Conservation (phyloP, 768 basidiomycete species). For the Astraeus odoratus region DNA sequence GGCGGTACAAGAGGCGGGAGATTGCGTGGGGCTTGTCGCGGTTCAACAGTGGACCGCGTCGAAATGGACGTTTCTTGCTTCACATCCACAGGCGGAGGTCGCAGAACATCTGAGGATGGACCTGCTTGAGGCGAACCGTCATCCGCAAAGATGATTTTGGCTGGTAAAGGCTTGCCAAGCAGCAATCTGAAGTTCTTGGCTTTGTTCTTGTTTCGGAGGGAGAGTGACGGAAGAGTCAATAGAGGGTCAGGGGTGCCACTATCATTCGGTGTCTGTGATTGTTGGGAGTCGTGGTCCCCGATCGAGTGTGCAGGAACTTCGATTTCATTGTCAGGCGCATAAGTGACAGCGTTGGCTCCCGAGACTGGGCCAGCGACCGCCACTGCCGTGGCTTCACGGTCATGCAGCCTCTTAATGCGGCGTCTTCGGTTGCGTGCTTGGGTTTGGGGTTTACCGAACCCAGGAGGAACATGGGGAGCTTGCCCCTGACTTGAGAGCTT, state of each 20-base stretch:
- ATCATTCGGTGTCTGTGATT: conserved; percentile 1
- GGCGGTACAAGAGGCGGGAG: conserved; percentile 49
- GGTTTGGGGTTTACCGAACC: conserved; percentile 51
- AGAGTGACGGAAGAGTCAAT: conserved; percentile 38
- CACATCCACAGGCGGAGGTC: not conserved
- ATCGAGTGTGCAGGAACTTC: not conserved
- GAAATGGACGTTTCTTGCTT: not conserved
- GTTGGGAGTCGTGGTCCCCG: not conserved
- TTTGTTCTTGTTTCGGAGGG: conserved; percentile 70
- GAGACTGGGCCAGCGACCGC: conserved; percentile 28
- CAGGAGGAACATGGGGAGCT: conserved; percentile 40
- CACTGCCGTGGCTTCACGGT: conserved; percentile 12
- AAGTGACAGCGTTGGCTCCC: conserved; percentile 38
- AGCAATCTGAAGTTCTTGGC: conserved; percentile 57
- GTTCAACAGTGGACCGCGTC: not conserved
- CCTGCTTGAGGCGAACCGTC: conserved; percentile 2
- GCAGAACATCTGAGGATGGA: not conserved
- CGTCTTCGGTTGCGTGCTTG: conserved; percentile 53
- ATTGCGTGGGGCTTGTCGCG: conserved; percentile 3
- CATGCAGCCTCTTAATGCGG: conserved; percentile 36
- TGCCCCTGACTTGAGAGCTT: not conserved
- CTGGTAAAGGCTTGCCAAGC: conserved; percentile 34
- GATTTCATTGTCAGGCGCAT: no score
- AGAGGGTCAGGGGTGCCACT: not conserved
- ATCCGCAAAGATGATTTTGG: conserved; percentile 49